These are phyloP conservation scores for Lactifluus hygrophoroides DNA, from an alignment of 768 basidiomycete species.

Conservation along the genomic window DNA sequence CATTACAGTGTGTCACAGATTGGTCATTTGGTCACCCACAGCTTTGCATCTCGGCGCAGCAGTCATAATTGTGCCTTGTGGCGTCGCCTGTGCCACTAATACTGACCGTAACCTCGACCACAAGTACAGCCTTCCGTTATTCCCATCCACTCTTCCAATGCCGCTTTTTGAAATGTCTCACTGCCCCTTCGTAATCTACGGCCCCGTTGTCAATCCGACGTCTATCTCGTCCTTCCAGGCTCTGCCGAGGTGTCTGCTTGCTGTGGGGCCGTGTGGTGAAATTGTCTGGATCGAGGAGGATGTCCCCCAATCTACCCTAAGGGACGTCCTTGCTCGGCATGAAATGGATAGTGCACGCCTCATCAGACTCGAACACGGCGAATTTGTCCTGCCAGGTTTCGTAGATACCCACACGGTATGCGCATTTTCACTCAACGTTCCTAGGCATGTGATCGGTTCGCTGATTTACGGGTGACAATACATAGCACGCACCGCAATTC, in stretches of 20 bases:
- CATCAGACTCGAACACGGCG: slow-evolving; percentile 34
- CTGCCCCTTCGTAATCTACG: slow-evolving; percentile 53
- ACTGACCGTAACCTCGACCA: neutral
- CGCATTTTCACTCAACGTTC: neutral
- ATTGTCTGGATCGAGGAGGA: slow-evolving; percentile 68
- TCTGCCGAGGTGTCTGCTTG: slow-evolving; percentile 46
- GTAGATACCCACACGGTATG: slow-evolving; percentile 88
- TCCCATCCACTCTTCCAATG: neutral
- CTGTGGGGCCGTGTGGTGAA: slow-evolving; percentile 40
- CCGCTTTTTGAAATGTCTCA: neutral
- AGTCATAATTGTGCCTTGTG: neutral
- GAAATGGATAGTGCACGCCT: slow-evolving; percentile 33
- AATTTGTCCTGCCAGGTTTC: slow-evolving; percentile 81
- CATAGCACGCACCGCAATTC: slow-evolving; percentile 75
- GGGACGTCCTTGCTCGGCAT: slow-evolving; percentile 42
- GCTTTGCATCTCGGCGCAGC: no score
- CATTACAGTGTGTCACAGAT: neutral
- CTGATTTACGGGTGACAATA: neutral
- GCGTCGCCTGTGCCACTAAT: neutral
- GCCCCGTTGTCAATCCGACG: slow-evolving; percentile 48
- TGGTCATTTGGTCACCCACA: no score
- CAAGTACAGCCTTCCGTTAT: neutral
- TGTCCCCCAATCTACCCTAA: slow-evolving; percentile 39
- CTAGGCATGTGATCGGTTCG: neutral
- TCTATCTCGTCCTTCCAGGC: slow-evolving; percentile 36